These are phyloP conservation scores for Colletotrichum orbiculare DNA, from an alignment of 2,329 filamentous ascomycete genomes.

Conservation along the genomic window DNA sequence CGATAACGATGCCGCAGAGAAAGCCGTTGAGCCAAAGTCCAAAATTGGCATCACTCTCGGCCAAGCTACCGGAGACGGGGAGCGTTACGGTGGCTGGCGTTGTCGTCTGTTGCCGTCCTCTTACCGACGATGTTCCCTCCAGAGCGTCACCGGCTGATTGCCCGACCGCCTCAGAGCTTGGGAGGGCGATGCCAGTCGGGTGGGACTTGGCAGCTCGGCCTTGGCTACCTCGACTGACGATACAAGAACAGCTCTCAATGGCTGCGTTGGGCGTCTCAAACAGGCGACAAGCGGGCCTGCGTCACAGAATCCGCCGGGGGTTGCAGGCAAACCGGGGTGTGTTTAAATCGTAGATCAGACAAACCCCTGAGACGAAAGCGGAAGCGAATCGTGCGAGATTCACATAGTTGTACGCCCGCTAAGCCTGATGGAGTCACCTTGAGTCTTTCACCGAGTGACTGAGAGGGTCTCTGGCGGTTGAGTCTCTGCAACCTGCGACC, in stretches of 20 bases:
- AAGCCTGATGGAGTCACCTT: conserved; percentile 12
- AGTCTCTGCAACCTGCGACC: conserved; percentile 13
- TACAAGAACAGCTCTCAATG: conserved; percentile 15
- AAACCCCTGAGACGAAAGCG: conserved; percentile 35
- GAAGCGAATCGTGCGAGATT: conserved; percentile 18
- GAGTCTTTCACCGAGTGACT: neutral
- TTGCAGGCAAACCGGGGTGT: conserved; percentile 10
- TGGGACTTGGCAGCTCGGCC: conserved; percentile 26
- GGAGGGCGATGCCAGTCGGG: neutral
- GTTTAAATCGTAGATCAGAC: conserved; percentile 31
- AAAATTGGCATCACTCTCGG: conserved; percentile 2
- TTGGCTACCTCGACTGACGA: conserved; percentile 23
- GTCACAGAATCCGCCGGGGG: conserved; percentile 28
- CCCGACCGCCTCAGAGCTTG: conserved; percentile 1
- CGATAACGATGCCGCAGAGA: neutral
- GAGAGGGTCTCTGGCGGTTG: neutral
- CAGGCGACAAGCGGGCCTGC: conserved; percentile 19
- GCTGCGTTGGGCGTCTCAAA: conserved; percentile 27
- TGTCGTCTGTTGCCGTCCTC: too few species aligned
- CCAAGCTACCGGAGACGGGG: neutral
- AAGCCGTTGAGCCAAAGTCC: conserved; percentile 28
- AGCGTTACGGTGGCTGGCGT: too few species aligned
- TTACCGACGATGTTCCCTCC: conserved; percentile 4
- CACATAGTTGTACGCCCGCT: neutral
- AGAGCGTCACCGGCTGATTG: neutral